phyloP scores from a whole-genome alignment of 768 basidiomycete genomes.

The Mycena amicta region DNA sequence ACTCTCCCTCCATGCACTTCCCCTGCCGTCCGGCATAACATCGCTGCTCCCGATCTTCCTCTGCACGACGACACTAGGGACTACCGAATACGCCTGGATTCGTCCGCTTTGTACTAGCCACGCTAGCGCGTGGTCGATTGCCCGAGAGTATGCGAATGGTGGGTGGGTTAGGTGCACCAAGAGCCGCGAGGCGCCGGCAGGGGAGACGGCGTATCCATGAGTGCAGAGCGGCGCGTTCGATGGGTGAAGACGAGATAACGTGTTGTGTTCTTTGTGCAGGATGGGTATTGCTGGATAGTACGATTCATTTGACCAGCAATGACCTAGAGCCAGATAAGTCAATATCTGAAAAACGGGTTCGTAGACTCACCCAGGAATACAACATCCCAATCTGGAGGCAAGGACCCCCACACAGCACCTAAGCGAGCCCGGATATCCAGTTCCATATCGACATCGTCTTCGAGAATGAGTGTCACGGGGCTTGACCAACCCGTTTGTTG shows the following conservation, averaged over 20 bases:
- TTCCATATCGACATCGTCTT: constrained; percentile 84
- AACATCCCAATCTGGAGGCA: constrained; percentile 72
- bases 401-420: constrained; percentile 43
- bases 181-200: constrained; percentile 60
- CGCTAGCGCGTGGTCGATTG: constrained; percentile 71
- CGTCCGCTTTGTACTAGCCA: constrained; percentile 63
- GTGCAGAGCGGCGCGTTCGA: constrained; percentile 69
- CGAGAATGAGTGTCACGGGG: too few species aligned
- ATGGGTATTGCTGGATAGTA: constrained; percentile 43
- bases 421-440: constrained; percentile 50
- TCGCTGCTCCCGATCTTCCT: constrained; percentile 61
- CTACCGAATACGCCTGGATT: constrained; percentile 61
- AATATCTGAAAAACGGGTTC: neutral
- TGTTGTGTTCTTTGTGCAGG: neutral
- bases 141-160: constrained; percentile 76
- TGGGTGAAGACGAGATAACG: constrained; percentile 46
- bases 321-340: constrained; percentile 46
- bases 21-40: constrained; percentile 30
- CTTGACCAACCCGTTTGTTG: too few species aligned
- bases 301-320: constrained; percentile 78
- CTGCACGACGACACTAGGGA: constrained; percentile 69
- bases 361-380: constrained; percentile 60
- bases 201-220: constrained; percentile 69
- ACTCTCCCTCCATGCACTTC: neutral
- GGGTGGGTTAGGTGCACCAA: constrained; percentile 60